Conservation (phyloP, 2,329 filamentous ascomycete species). For the Colletotrichum echinochloae region DNA sequence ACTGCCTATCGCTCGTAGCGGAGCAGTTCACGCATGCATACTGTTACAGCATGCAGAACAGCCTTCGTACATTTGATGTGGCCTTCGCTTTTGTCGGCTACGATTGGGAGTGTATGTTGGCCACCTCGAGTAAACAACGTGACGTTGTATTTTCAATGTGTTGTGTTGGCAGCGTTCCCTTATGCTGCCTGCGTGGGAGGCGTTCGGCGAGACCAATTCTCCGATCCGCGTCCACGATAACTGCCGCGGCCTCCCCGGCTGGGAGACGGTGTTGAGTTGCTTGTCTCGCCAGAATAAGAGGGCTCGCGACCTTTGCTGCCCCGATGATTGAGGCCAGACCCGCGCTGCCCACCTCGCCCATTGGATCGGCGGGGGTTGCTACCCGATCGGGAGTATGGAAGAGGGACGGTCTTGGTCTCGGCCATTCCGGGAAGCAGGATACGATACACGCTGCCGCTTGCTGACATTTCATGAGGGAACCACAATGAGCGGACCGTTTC, state of each 20-base stretch:
- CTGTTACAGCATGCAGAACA: constrained; percentile 9
- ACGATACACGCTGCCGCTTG: constrained; percentile 43
- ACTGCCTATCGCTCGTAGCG: constrained; percentile 28
- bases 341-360: constrained; percentile 42
- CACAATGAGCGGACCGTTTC: constrained; percentile 47
- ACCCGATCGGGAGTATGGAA: constrained; percentile 50
- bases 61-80: constrained; percentile 11
- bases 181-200: constrained; percentile 37
- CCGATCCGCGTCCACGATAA: constrained; percentile 55
- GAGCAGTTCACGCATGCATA: constrained; percentile 17
- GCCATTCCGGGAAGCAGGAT: constrained; percentile 58
- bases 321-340: constrained; percentile 42
- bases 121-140: neutral
- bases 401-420: constrained; percentile 52
- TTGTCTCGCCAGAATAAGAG: constrained; percentile 37
- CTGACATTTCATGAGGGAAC: constrained; percentile 44
- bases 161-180: neutral
- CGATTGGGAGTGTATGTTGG: constrained; percentile 16
- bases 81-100: constrained; percentile 21
- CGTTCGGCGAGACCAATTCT: constrained; percentile 55
- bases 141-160: neutral
- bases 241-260: constrained; percentile 54
- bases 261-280: constrained; percentile 42
- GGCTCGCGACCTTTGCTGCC: constrained; percentile 40
- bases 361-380: constrained; percentile 49